Conservation (phyloP, 2,329 filamentous ascomycete species). For the Canariomyces notabilis region DNA sequence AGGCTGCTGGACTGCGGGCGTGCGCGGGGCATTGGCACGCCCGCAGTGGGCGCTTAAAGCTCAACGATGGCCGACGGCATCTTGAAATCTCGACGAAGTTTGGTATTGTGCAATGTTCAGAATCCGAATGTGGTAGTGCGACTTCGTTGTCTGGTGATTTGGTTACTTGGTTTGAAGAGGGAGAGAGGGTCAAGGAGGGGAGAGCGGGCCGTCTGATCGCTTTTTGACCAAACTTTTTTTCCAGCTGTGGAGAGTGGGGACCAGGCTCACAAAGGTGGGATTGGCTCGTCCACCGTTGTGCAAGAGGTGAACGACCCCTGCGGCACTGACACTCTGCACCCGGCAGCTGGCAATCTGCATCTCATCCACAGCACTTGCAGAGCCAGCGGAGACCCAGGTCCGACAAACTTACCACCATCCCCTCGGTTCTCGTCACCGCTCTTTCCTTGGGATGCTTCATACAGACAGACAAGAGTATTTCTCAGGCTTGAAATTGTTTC, state of each 20-base stretch:
- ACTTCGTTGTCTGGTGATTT: slow-evolving; percentile 60
- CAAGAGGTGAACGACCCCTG: not conserved
- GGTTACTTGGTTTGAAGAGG: slow-evolving; percentile 33
- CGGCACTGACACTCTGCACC: not conserved
- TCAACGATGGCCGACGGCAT: slow-evolving; percentile 77
- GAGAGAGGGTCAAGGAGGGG: slow-evolving; percentile 29
- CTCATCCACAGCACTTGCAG: not conserved
- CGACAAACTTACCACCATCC: no score
- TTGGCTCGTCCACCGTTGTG: slow-evolving; percentile 13
- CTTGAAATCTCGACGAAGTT: slow-evolving; percentile 65
- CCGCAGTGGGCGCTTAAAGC: slow-evolving; percentile 89
- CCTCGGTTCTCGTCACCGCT: slow-evolving; percentile 25
- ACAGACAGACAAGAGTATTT: no score
- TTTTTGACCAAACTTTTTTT: slow-evolving; percentile 32
- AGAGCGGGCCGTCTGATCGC: slow-evolving; percentile 29
- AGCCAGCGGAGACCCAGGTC: slow-evolving; percentile 2
- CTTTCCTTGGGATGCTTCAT: slow-evolving; percentile 18
- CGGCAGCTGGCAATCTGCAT: slow-evolving; percentile 10
- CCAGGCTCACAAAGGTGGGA: slow-evolving; percentile 13
- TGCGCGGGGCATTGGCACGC: slow-evolving; percentile 47
- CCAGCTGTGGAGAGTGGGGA: slow-evolving; percentile 25
- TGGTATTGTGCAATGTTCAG: slow-evolving; percentile 31
- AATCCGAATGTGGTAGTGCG: slow-evolving; percentile 43
- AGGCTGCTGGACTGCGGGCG: slow-evolving; percentile 81
- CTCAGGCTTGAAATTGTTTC: not conserved